phyloP scores from a whole-genome alignment of 2,329 filamentous ascomycete genomes.

The Neofusicoccum umdonicola region DNA sequence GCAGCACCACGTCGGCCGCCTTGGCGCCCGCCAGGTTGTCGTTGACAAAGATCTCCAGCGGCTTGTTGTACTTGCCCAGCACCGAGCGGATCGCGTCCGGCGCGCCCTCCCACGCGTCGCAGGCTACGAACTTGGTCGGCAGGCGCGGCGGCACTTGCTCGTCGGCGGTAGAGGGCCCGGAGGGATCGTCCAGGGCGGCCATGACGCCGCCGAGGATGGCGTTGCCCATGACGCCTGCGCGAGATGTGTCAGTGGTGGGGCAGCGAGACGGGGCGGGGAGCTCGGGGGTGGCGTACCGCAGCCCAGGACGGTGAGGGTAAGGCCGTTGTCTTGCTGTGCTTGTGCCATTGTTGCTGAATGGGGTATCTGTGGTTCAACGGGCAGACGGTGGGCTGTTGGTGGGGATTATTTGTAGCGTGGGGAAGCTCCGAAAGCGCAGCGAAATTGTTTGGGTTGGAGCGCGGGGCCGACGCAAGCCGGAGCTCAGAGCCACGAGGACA shows the following conservation, averaged over 20 bases:
- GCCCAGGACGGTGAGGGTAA: conserved; percentile 77
- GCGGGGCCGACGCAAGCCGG: conserved; percentile 17
- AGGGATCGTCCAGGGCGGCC: conserved; percentile 58
- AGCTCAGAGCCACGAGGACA: not conserved
- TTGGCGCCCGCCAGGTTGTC: conserved; percentile 68
- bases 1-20: conserved; percentile 69
- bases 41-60: conserved; percentile 66
- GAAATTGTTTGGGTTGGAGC: not conserved
- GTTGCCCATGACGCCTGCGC: conserved; percentile 75
- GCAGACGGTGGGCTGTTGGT: not conserved
- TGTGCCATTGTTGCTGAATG: not conserved
- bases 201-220: conserved; percentile 81
- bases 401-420: not conserved
- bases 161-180: conserved; percentile 37
- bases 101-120: conserved; percentile 68
- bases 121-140: conserved; percentile 76
- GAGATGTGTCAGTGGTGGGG: not conserved
- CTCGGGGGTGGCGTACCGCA: conserved; percentile 61
- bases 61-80: conserved; percentile 61
- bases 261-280: not conserved
- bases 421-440: conserved; percentile 6
- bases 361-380: not conserved
- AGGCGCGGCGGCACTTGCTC: conserved; percentile 53
- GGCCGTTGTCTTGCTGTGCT: conserved; percentile 34
- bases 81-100: conserved; percentile 66